These are phyloP conservation scores for Pseudomicrostroma phylloplanum DNA, from an alignment of 1,284 basidiomycete genomes.

Conservation along the genomic window DNA sequence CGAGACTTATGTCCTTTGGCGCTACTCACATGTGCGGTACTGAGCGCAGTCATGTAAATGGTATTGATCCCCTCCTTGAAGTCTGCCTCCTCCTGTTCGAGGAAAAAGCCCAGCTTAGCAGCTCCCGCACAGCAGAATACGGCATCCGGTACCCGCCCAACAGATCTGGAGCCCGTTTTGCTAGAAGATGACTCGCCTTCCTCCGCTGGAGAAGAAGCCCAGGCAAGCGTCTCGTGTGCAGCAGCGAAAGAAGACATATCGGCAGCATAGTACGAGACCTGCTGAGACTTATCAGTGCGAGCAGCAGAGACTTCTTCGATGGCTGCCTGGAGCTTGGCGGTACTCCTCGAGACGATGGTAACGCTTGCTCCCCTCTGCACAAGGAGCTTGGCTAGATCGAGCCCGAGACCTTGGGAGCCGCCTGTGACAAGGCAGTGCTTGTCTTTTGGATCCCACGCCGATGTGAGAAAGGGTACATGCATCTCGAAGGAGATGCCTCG, in stretches of 20 bases:
- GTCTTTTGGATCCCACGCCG: too few relatives aligned
- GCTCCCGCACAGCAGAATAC: slow-evolving; percentile 73
- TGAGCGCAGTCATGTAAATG: slow-evolving; percentile 60
- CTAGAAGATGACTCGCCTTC: not conserved
- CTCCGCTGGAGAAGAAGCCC: not conserved
- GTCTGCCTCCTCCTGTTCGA: slow-evolving; percentile 62
- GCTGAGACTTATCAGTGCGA: slow-evolving; percentile 11
- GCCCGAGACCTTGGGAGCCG: slow-evolving; percentile 71
- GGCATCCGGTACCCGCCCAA: slow-evolving; percentile 60
- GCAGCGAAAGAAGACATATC: slow-evolving; percentile 50
- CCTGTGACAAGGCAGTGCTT: slow-evolving; percentile 62
- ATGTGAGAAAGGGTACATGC: too few relatives aligned
- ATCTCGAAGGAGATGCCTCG: too few relatives aligned
- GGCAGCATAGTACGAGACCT: slow-evolving; percentile 26
- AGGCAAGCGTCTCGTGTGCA: slow-evolving; percentile 60
- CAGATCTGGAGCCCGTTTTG: slow-evolving; percentile 53
- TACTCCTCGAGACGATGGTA: slow-evolving; percentile 70
- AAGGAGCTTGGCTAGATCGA: slow-evolving; percentile 65
- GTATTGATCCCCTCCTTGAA: slow-evolving; percentile 56
- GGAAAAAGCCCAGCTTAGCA: slow-evolving; percentile 64
- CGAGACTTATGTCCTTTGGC: slow-evolving; percentile 49
- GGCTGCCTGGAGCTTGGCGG: slow-evolving; percentile 61
- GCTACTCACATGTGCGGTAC: slow-evolving; percentile 61
- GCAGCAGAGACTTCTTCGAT: slow-evolving; percentile 42
- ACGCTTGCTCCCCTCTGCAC: slow-evolving; percentile 70